Percentiles rank a stretch among this genome's conserved stretches.
These are phyloP conservation scores for Hypoxylon fragiforme DNA, from an alignment of 495 filamentous ascomycete species.

Conservation along the genomic window DNA sequence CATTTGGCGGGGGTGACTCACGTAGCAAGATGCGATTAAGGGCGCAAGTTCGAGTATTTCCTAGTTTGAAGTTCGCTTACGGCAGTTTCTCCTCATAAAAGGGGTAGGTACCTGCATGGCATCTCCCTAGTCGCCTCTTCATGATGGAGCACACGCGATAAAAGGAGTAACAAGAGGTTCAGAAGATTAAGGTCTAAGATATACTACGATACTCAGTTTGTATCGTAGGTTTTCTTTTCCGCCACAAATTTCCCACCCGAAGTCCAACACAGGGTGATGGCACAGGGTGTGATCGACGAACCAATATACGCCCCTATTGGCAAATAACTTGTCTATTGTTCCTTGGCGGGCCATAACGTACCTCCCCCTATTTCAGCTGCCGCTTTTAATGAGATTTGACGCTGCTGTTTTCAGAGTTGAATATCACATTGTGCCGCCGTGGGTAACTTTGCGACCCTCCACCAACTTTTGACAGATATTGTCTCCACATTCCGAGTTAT, in stretches of 20 bases:
- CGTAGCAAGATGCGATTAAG: constrained; percentile 20
- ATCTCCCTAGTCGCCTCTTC: not conserved
- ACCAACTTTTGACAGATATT: too few relatives aligned
- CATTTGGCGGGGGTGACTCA: constrained; percentile 22
- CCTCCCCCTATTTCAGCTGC: constrained; percentile 3
- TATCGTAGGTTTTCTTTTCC: too few relatives aligned
- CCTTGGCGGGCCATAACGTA: not conserved
- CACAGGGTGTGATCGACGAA: constrained; percentile 23
- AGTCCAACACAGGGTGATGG: not conserved
- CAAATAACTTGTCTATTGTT: constrained; percentile 13
- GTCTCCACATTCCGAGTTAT: not conserved
- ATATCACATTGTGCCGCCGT: not conserved
- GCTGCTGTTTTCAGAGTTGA: not conserved
- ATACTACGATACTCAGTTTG: too few relatives aligned
- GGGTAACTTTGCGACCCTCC: not conserved
- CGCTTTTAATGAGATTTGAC: constrained; percentile 11
- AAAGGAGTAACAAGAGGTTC: too few relatives aligned
- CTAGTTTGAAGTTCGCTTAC: not conserved
- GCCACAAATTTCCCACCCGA: constrained; percentile 3
- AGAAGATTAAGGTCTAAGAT: too few relatives aligned
- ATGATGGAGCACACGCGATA: not conserved
- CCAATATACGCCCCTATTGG: constrained; percentile 18
- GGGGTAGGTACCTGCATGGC: constrained; percentile 7
- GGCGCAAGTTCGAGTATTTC: constrained; percentile 2
- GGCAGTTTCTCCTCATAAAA: constrained; percentile 2